Evolutionary conservation across 768 basidiomycete species (phyloP).

Genomic region (Clitopilus passeckerianus): DNA sequence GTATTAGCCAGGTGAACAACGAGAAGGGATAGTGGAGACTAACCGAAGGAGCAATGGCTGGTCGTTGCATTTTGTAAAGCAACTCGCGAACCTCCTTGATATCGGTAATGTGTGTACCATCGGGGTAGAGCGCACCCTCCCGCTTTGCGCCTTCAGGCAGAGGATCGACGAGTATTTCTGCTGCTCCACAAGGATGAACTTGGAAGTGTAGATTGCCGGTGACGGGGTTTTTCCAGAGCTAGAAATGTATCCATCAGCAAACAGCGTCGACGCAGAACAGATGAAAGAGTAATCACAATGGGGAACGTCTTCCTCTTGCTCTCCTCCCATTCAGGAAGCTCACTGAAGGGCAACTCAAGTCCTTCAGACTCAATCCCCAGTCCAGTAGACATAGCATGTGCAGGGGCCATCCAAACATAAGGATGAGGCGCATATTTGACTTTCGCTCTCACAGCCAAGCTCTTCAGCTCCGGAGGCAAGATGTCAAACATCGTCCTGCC

Average conservation of each 20-base stretch:
- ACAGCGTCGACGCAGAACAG: slow-evolving; percentile 12
- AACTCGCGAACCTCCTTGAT: slow-evolving; percentile 67
- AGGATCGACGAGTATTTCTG: slow-evolving; percentile 67
- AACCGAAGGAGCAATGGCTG: slow-evolving; percentile 78
- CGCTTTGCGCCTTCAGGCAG: slow-evolving; percentile 56
- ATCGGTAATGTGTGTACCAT: slow-evolving; percentile 74
- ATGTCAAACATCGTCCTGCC: slow-evolving; percentile 84
- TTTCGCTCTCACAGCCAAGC: slow-evolving; percentile 68
- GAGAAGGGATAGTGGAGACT: slow-evolving; percentile 14
- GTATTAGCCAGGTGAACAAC: neutral
- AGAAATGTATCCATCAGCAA: slow-evolving; percentile 2
- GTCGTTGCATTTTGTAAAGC: slow-evolving; percentile 83
- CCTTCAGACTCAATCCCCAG: slow-evolving; percentile 80
- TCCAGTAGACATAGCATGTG: slow-evolving; percentile 70
- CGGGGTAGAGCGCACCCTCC: slow-evolving; percentile 72
- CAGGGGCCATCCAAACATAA: slow-evolving; percentile 87
- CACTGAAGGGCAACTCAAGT: slow-evolving; percentile 56
- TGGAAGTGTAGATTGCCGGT: slow-evolving; percentile 83
- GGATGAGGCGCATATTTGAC: slow-evolving; percentile 84
- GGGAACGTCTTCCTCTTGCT: slow-evolving; percentile 69
- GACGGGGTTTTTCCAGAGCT: slow-evolving; percentile 92
- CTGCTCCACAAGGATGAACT: slow-evolving; percentile 79
- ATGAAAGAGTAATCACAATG: slow-evolving; percentile 28
- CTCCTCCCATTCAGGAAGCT: slow-evolving; percentile 83
- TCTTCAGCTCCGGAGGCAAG: slow-evolving; percentile 66